Base-by-base conservation (phyloP, 768 basidiomycete species). In the Mycena sanguinolenta region DNA sequence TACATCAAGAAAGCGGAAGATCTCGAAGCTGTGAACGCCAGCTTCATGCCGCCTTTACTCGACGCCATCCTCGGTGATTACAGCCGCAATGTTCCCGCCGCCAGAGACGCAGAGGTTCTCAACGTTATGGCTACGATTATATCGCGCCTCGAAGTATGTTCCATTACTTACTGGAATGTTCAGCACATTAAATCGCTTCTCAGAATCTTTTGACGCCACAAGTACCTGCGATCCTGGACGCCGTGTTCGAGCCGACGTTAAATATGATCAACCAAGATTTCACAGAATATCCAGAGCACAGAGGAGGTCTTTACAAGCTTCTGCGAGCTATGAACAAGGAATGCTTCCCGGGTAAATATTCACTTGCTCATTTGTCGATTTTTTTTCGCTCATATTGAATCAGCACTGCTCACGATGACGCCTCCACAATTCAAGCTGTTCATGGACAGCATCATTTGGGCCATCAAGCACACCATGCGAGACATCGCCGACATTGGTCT, bases 241-340 rank as follows among this genome's bases (percentile, higher is more conserved):
- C 97, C 13, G 95, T 99, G 57, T 99, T 99, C 78, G 97, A 98
- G 80, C 94, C 95, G 52, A 99, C 98, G 5, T 84, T 99, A 67
- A 92, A 91, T 75, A 99, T 99, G 98, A 99, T 99, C 80, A 99
- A 98, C 81, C 95, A 98, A 86, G 97, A 99, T 84, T 97, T 99
- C 74, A 85, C 97, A n/a, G 98, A 99, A 82, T 99, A 89, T 84
- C 98, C 98, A 12, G 98, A 99, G 79, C 97, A 99, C 79, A 94
- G 98, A 67, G 91, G 92, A 46, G 97, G 96, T 63, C 97, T 99
- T 89, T 99, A 95, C 88, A 96, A 95, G 81, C 87, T 99, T 67
- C 86, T 99, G 53, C 91, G 96, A 66, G 92, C 95, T 4, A 97
- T 98, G 80, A 96, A 98, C 82, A 75, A 92, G 73, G 89, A 93